Percentiles rank a stretch among this genome's conserved stretches.
phyloP scores from a whole-genome alignment of 164 flowering plant genomes.

The Chimonanthus salicifolius region DNA sequence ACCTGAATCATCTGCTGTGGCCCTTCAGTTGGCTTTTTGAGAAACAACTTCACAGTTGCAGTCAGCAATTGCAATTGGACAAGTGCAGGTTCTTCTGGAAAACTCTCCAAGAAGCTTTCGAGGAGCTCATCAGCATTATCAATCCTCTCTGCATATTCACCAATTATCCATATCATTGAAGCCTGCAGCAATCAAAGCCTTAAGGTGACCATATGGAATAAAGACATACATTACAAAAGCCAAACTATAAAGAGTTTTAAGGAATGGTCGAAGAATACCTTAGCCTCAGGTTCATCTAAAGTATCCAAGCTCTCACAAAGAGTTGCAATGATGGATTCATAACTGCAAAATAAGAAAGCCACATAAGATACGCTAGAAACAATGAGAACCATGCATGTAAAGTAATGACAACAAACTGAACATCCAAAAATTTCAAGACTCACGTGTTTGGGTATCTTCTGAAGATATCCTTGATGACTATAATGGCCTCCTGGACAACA shows the following conservation, averaged over 20 bases:
- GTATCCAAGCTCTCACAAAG: conserved; percentile 99
- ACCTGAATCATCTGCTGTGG: conserved; percentile 99
- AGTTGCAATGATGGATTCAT: conserved; percentile 97
- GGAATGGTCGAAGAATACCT: conserved; percentile 45
- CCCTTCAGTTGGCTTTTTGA: conserved; percentile 99
- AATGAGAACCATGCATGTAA: conserved; percentile 5
- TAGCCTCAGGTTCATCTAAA: conserved; percentile 98
- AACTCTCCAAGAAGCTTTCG: conserved; percentile 93
- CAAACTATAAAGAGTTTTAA: not conserved
- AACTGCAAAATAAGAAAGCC: conserved; percentile 40
- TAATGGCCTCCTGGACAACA: conserved; percentile 98
- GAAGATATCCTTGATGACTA: conserved; percentile 95
- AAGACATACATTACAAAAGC: not conserved
- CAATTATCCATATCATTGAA: conserved; percentile 99
- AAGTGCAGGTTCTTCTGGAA: conserved; percentile 36
- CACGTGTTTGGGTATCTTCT: conserved; percentile 99
- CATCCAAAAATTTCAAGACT: conserved; percentile 13
- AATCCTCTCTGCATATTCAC: conserved; percentile 99
- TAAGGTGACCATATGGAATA: not conserved
- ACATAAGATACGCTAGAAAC: conserved; percentile 8
- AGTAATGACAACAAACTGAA: not conserved
- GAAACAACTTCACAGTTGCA: conserved; percentile 92
- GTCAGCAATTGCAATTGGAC: conserved; percentile 95
- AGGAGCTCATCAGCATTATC: conserved; percentile 99
- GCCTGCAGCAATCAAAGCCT: conserved; percentile 44